Evolutionary conservation across 352 stramenopile genomes (phyloP).

Genomic region (Globisporangium nunn): DNA sequence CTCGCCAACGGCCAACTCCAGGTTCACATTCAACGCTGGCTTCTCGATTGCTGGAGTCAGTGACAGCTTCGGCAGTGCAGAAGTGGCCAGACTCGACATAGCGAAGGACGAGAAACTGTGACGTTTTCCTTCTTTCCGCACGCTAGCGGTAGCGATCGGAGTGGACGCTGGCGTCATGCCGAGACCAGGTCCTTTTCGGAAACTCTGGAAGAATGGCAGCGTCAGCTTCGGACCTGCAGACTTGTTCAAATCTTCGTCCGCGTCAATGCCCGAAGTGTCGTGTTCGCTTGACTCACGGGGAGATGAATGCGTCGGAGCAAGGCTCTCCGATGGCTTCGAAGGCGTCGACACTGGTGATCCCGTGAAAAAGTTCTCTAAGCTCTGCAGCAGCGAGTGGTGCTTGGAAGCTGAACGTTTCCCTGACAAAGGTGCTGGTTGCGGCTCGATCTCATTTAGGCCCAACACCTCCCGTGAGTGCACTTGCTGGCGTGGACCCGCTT

Average conservation of each 20-base stretch:
- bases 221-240: conserved; percentile 32
- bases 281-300: background rate
- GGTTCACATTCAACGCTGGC: conserved; percentile 7
- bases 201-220: conserved; percentile 65
- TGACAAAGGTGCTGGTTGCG: background rate
- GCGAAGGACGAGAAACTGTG: conserved; percentile 46
- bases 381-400: conserved; percentile 7
- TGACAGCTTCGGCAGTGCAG: conserved; percentile 17
- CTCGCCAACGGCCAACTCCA: background rate
- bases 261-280: background rate
- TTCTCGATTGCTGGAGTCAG: conserved; percentile 7
- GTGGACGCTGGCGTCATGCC: conserved; percentile 55
- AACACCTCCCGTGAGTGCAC: conserved; percentile 6
- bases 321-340: conserved; percentile 1
- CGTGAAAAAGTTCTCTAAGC: conserved; percentile 16
- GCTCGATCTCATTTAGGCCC: conserved; percentile 1
- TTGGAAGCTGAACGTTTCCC: conserved; percentile 7
- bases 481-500: conserved; percentile 1
- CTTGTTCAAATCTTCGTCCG: conserved; percentile 1
- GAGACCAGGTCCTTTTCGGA: conserved; percentile 44
- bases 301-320: background rate
- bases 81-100: conserved; percentile 2
- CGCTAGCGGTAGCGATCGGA: conserved; percentile 58
- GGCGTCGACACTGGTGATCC: conserved; percentile 5
- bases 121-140: conserved; percentile 62